These are phyloP conservation scores for Russula griseocarnosa DNA, from an alignment of 768 basidiomycete species.

Conservation along the genomic window DNA sequence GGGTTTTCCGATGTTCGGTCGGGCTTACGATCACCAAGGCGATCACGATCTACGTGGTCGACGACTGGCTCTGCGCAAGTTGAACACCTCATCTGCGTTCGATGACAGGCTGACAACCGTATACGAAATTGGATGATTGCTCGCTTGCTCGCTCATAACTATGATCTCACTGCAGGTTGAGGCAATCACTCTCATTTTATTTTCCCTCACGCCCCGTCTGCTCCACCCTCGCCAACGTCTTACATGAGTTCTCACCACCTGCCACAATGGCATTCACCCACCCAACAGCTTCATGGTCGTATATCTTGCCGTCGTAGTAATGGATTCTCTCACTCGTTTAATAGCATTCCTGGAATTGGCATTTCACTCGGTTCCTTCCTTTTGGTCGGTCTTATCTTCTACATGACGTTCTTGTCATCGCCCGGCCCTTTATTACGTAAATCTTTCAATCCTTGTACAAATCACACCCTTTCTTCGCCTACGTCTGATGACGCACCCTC, in stretches of 20 bases:
- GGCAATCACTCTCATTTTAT: neutral
- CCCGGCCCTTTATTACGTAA: neutral
- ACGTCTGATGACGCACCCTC: neutral
- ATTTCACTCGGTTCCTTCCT: constrained; percentile 9
- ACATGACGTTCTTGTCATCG: constrained; percentile 7
- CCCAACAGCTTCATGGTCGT: neutral
- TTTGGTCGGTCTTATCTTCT: constrained; percentile 6
- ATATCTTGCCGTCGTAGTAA: constrained; percentile 2
- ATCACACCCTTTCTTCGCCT: neutral
- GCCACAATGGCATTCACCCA: neutral
- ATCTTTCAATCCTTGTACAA: neutral
- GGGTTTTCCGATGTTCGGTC: no score
- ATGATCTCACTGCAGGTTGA: neutral
- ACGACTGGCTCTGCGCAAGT: no score
- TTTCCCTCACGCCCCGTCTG: neutral
- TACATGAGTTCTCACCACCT: neutral
- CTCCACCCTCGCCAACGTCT: neutral
- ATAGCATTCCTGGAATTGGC: neutral
- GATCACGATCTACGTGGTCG: no score
- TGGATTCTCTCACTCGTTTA: neutral
- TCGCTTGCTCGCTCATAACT: neutral
- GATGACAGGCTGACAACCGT: neutral
- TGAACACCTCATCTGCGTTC: no score
- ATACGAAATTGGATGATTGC: neutral
- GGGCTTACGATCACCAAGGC: no score